Evolutionary conservation across 306 rosid species (phyloP).

Genomic region (Carpinus fangiana): DNA sequence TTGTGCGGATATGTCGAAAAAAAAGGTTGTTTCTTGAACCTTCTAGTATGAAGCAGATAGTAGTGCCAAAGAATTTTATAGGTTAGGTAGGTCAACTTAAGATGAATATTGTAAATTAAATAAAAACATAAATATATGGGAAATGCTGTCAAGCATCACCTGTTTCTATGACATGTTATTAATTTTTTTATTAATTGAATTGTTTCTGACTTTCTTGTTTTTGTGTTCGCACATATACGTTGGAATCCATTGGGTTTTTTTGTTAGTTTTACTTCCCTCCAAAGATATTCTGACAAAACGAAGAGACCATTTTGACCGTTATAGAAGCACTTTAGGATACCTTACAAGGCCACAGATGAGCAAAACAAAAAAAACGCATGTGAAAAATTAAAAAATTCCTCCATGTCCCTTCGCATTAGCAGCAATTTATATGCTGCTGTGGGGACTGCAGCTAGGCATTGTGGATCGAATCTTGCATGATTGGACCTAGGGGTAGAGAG

Average conservation of each 20-base stretch:
- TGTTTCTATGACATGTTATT: too few species aligned
- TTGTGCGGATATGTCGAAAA: too few species aligned
- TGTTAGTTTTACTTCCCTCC: neutral
- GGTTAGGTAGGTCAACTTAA: neutral
- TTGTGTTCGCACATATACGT: too few species aligned
- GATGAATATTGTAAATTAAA: neutral
- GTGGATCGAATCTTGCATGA: slow-evolving; percentile 6
- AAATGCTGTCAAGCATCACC: too few species aligned
- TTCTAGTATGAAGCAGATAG: neutral
- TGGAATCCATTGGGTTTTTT: too few species aligned
- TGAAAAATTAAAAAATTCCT: slow-evolving; percentile 4
- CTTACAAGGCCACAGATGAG: slow-evolving; percentile 2
- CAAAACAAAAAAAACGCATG: neutral
- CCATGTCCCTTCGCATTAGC: slow-evolving; percentile 3
- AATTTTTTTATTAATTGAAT: too few species aligned
- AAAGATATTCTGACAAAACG: too few species aligned
- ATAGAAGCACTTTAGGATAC: slow-evolving; percentile 5
- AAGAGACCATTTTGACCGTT: neutral
- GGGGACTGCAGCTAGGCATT: neutral
- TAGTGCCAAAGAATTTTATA: neutral
- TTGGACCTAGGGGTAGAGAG: neutral
- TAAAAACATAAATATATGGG: too few species aligned
- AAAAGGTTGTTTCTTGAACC: too few species aligned
- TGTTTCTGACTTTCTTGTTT: too few species aligned
- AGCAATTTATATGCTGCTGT: neutral